Conservation (phyloP, 306 rosid species). For the Vigna hirtella region DNA sequence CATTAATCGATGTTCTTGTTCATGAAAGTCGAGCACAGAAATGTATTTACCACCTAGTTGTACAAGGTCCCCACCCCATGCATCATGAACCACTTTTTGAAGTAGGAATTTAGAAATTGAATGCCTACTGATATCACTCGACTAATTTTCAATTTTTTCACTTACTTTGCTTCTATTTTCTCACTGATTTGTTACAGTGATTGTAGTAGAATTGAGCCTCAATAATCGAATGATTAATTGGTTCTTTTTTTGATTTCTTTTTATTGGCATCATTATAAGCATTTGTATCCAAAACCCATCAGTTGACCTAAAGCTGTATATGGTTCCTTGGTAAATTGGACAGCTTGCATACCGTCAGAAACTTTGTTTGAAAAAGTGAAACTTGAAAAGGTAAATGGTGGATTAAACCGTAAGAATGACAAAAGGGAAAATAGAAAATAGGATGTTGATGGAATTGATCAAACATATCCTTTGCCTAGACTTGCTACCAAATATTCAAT, state of each 20-base stretch:
- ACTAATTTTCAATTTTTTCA: neutral
- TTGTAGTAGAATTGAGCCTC: neutral
- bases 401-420: neutral
- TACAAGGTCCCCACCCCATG: neutral
- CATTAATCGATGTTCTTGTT: constrained; percentile 2
- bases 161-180: neutral
- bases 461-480: neutral
- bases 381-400: neutral
- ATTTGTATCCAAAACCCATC: constrained; percentile 1
- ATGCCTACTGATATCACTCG: neutral
- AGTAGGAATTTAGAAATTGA: neutral
- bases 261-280: neutral
- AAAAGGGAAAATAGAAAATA: neutral
- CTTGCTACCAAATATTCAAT: constrained; percentile 17
- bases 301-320: neutral
- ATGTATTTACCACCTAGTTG: neutral
- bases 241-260: neutral
- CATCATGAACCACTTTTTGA: neutral
- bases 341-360: constrained; percentile 1
- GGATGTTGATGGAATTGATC: neutral
- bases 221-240: neutral
- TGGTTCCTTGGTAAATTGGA: neutral
- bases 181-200: neutral
- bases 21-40: constrained; percentile 8
- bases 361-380: too few relatives aligned